Evolutionary conservation across 495 filamentous ascomycete genomes (phyloP), one percentile per base, ranked within the genome.

Genomic region (Aspergillus campestris): DNA sequence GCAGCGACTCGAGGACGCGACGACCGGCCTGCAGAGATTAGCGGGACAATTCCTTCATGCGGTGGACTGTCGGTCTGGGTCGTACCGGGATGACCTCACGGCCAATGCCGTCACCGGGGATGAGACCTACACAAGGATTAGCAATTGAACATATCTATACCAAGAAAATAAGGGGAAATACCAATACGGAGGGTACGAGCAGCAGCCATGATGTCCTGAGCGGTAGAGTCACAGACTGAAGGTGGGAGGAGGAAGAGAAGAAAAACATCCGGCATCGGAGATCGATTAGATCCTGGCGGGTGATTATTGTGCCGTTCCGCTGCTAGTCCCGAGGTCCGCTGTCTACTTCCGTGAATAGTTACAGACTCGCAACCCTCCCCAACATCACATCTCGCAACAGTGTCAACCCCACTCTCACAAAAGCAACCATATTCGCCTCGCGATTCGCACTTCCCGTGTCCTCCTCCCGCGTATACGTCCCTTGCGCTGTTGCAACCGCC

Each of bases 71-170:
- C 14, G 31, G 40, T 42, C 33, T 51, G 38, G 39, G 45, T 48
- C 67, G 49, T 63, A 78, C 74, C 52, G 94, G 94, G 67, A 98
- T 95, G 64, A 98, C 92, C 71, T 98, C 92, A 59, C 86, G 87
- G 64, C 92, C 92, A 67, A 98, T 98, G 65, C 92, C 92, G 72
- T 98, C 92, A 63, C 92, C 92, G 64, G 92, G 87, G 58, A 97
- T 95, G 61, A 98, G 84, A 60, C 89, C 90, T 94, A 55, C 38
- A 56, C 12, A 10, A 14, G 35, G n/a, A 27, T 53, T 45, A 36
- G 59, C 58, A 64, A 51, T 54, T 37, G 51, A 45, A 24, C 18
- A 24, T 53, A n/a, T 56, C 41, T 32, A 40, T 10, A 27, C 15
- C 43, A 13, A 40, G 27, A 52, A 24, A 6, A 42, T 24, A 47